Evolutionary conservation across 177 flowering plant species (phyloP).

Genomic region (Telopea speciosissima): DNA sequence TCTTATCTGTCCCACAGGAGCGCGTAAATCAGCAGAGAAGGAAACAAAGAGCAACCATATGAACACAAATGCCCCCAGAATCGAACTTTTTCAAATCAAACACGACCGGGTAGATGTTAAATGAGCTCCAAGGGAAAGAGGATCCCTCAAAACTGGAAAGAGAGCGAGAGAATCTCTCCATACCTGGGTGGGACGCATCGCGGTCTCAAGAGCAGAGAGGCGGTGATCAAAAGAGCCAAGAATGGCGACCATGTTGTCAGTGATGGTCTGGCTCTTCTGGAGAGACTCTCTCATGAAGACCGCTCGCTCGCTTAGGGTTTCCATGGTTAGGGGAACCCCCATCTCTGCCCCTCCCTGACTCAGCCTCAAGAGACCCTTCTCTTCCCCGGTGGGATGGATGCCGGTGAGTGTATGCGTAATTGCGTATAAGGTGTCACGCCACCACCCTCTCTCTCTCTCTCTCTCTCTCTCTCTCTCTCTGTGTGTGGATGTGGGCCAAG

Average conservation of each 20-base stretch:
- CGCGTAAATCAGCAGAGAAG: not conserved
- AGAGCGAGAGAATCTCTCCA: not conserved
- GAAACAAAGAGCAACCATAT: not conserved
- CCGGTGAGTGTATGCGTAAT: too few species aligned
- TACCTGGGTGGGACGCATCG: constrained; percentile 99
- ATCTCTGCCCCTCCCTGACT: constrained; percentile 16
- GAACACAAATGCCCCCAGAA: not conserved
- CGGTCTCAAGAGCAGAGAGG: constrained; percentile 93
- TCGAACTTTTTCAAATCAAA: constrained; percentile 3
- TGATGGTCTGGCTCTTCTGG: constrained; percentile 80
- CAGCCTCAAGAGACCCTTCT: too few species aligned
- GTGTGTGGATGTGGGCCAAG: too few species aligned
- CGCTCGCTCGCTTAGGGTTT: constrained; percentile 52
- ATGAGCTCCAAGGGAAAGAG: not conserved
- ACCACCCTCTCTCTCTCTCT: too few species aligned
- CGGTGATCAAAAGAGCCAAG: constrained; percentile 98
- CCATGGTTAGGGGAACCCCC: constrained; percentile 56
- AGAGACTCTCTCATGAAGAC: constrained; percentile 62
- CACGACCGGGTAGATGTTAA: not conserved
- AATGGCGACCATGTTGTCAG: constrained; percentile 77
- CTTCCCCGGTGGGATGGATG: too few species aligned
- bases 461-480: too few species aligned
- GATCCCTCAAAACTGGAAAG: not conserved
- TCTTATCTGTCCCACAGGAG: constrained; percentile 39
- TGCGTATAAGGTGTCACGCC: too few species aligned